A percentile compares a stretch with the other conserved stretches of the same genome.
phyloP scores from a whole-genome alignment of 208 protist genomes.

The Borovskyia barvae region DNA sequence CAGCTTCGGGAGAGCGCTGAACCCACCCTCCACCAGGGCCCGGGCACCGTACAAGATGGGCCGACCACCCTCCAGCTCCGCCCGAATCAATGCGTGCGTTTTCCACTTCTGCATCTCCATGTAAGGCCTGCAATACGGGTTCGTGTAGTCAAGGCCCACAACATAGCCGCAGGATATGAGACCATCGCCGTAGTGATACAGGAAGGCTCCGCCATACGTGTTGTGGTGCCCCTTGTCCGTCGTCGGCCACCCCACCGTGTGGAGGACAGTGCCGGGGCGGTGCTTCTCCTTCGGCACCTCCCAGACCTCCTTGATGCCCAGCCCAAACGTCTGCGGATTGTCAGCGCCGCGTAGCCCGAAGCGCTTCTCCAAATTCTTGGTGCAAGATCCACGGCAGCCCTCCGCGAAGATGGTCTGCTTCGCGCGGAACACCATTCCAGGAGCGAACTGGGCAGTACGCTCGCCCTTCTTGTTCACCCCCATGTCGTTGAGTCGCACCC shows the following conservation, averaged over 20 bases:
- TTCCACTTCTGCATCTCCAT: conserved; percentile 96
- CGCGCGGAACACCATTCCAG: conserved; percentile 95
- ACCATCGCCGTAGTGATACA: conserved; percentile 96
- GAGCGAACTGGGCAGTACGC: conserved; percentile 91
- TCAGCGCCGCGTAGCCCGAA: conserved; percentile 81
- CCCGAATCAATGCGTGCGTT: conserved; percentile 84
- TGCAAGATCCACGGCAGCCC: conserved; percentile 96
- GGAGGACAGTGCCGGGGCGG: conserved; percentile 87
- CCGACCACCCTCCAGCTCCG: conserved; percentile 86
- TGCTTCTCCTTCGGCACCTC: conserved; percentile 89
- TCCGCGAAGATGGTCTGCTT: conserved; percentile 97
- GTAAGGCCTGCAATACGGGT: conserved; percentile 96
- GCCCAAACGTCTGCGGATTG: conserved; percentile 94
- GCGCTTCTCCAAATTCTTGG: conserved; percentile 89
- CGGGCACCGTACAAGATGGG: conserved; percentile 95
- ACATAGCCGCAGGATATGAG: conserved; percentile 94
- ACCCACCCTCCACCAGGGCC: conserved; percentile 96
- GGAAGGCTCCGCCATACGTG: conserved; percentile 96
- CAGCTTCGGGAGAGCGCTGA: conserved; percentile 93
- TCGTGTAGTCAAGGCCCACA: conserved; percentile 97
- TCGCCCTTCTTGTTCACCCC: conserved; percentile 92
- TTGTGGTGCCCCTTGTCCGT: conserved; percentile 73
- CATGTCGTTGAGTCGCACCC: conserved; percentile 81
- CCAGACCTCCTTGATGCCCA: conserved; percentile 98
- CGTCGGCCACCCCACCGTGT: conserved; percentile 96